Conservation (phyloP, 768 basidiomycete species). For the Sutorius australiensis region DNA sequence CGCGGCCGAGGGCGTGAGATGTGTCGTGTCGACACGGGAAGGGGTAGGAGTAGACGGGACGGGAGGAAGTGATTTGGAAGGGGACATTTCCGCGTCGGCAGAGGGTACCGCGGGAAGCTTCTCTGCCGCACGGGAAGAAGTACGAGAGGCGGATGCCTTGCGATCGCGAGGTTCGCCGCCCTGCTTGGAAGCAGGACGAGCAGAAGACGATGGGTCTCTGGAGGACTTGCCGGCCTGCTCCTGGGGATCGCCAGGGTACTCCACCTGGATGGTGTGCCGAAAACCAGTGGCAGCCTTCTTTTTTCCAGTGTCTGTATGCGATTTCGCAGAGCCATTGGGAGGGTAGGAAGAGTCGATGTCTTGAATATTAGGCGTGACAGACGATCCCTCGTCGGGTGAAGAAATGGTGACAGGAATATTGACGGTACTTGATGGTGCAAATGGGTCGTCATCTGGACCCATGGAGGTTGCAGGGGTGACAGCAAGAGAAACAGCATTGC, state of each 20-base stretch:
- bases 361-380: constrained; percentile 16
- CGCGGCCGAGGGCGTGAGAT: constrained; percentile 22
- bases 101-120: constrained; percentile 15
- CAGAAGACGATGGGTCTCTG: background rate
- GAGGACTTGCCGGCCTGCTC: constrained; percentile 2
- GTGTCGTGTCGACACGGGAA: constrained; percentile 20
- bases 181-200: constrained; percentile 16
- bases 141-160: constrained; percentile 11
- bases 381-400: constrained; percentile 22
- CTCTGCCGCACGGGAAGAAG: constrained; percentile 10
- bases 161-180: constrained; percentile 16
- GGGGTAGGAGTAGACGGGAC: constrained; percentile 19
- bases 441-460: constrained; percentile 65
- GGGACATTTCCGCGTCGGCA: constrained; percentile 7
- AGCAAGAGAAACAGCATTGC: constrained; percentile 39
- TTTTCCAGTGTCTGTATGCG: constrained; percentile 42
- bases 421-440: constrained; percentile 42
- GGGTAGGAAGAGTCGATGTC: constrained; percentile 19
- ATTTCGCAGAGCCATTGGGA: constrained; percentile 28
- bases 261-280: constrained; percentile 94
- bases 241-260: constrained; percentile 66
- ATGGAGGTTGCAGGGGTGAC: constrained; percentile 43
- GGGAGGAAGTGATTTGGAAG: constrained; percentile 32
- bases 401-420: constrained; percentile 30
- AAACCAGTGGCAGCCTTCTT: constrained; percentile 46